phyloP scores from a whole-genome alignment of 1,139 yeast species.

The Candida pseudocylindracea region DNA sequence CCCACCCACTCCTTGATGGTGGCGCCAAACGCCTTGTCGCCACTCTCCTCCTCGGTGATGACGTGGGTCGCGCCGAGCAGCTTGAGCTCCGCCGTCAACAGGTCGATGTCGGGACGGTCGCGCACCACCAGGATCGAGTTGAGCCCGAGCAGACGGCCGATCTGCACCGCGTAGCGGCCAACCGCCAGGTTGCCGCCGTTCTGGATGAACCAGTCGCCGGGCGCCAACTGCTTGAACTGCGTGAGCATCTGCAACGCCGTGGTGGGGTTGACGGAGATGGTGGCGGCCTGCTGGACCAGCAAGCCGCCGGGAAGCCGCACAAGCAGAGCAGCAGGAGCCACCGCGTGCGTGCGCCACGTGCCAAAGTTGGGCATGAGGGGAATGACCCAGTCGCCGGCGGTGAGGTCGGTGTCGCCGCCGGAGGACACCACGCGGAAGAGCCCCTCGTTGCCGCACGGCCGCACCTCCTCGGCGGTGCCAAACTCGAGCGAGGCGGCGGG shows the following conservation, averaged over 20 bases:
- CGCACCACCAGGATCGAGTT: conserved; percentile 79
- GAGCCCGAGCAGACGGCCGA: conserved; percentile 55
- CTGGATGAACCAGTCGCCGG: conserved; percentile 74
- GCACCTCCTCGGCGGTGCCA: conserved; percentile 38
- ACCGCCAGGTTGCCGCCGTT: conserved; percentile 96
- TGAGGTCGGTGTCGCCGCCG: conserved; percentile 30
- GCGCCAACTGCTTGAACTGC: conserved; percentile 42
- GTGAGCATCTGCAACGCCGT: conserved; percentile 84
- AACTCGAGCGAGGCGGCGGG: conserved; percentile 29
- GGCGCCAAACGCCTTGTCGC: conserved; percentile 37
- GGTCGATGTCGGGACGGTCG: conserved; percentile 55
- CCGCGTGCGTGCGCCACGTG: conserved; percentile 82
- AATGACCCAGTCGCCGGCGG: conserved; percentile 75
- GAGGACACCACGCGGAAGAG: conserved; percentile 60
- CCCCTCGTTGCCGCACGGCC: conserved; percentile 89
- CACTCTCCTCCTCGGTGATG: conserved; percentile 69
- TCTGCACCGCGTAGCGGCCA: conserved; percentile 82
- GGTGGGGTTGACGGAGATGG: conserved; percentile 76
- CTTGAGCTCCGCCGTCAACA: conserved; percentile 30
- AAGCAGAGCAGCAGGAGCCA: conserved; percentile 25
- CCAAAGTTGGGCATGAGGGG: conserved; percentile 77
- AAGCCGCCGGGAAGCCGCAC: conserved; percentile 27
- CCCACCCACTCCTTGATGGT: conserved; percentile 41
- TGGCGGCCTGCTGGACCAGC: conserved; percentile 54
- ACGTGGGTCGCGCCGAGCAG: conserved; percentile 72